phyloP scores from a whole-genome alignment of 768 basidiomycete species.

The Lactarius hatsudake region DNA sequence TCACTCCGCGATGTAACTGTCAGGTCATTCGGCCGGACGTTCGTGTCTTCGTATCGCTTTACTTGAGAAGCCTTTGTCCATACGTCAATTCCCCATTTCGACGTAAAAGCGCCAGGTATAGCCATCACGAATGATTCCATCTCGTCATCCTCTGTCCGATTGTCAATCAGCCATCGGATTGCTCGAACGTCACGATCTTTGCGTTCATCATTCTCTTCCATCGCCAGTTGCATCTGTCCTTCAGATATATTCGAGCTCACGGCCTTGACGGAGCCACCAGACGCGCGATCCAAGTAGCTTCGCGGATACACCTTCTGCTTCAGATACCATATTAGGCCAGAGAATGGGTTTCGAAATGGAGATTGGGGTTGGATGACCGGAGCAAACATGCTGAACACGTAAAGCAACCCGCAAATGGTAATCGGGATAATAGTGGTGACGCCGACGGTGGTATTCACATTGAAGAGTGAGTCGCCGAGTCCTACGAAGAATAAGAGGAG shows the following conservation, averaged over 20 bases:
- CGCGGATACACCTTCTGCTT: neutral
- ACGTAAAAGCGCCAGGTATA: neutral
- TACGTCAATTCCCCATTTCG: neutral
- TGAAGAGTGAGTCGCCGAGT: slow-evolving; percentile 43
- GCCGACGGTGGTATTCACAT: slow-evolving; percentile 27
- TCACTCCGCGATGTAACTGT: neutral
- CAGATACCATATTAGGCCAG: slow-evolving; percentile 14
- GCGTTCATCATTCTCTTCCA: neutral
- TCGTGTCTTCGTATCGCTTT: neutral
- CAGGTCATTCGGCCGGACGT: neutral
- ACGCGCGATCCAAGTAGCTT: neutral
- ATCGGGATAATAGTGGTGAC: slow-evolving; percentile 8
- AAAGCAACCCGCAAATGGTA: slow-evolving; percentile 7
- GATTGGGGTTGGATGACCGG: slow-evolving; percentile 9
- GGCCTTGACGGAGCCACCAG: neutral
- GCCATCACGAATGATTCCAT: slow-evolving; percentile 2
- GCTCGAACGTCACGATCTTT: neutral
- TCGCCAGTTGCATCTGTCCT: slow-evolving; percentile 2
- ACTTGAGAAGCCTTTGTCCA: neutral
- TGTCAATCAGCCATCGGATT: neutral
- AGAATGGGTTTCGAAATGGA: slow-evolving; percentile 12
- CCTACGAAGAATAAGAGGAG: slow-evolving; percentile 50
- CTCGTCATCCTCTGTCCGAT: slow-evolving; percentile 5
- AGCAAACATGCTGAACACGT: slow-evolving; percentile 17
- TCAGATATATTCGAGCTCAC: neutral